Percentiles rank a stretch among this genome's conserved stretches.
Conservation (phyloP, 805 yeast species). For the Candida sakaeoensis region DNA sequence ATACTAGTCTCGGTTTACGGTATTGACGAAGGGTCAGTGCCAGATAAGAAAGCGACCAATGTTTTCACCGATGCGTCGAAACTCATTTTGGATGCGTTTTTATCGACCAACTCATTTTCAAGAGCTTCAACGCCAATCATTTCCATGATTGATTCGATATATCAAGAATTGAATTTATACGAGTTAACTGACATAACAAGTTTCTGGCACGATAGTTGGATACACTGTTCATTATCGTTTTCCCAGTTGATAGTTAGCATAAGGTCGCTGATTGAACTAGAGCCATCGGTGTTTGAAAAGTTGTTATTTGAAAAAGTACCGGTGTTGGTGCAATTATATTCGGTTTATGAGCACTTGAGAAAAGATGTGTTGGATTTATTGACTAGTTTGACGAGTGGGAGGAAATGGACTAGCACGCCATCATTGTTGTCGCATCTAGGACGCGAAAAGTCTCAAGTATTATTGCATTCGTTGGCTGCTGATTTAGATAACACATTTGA, state of each 20-base stretch:
- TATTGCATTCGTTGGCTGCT: conserved; percentile 55
- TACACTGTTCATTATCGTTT: conserved; percentile 50
- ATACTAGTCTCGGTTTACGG: conserved; percentile 55
- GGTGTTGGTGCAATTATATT: conserved; percentile 54
- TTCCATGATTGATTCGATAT: conserved; percentile 45
- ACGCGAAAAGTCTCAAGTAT: conserved; percentile 51
- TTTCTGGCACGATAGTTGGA: conserved; percentile 47
- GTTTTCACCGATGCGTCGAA: conserved; percentile 51
- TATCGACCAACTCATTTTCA: conserved; percentile 47
- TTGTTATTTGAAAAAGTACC: conserved; percentile 54
- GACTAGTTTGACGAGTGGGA: conserved; percentile 52
- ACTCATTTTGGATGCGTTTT: conserved; percentile 52
- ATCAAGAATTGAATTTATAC: conserved; percentile 30
- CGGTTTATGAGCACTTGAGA: conserved; percentile 46
- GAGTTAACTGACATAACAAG: conserved; percentile 44
- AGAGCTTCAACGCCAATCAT: conserved; percentile 56
- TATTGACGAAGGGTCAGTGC: conserved; percentile 39
- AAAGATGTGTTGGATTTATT: conserved; percentile 51
- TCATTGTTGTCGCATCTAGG: conserved; percentile 83
- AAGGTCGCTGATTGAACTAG: conserved; percentile 45
- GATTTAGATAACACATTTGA: conserved; percentile 60
- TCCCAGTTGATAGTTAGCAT: conserved; percentile 53
- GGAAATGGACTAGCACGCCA: conserved; percentile 57
- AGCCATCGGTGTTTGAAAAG: conserved; percentile 65
- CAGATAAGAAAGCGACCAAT: conserved; percentile 35